phyloP scores from a whole-genome alignment of 371 early-diverging fungal genomes.

The Haplosporangium sp. region DNA sequence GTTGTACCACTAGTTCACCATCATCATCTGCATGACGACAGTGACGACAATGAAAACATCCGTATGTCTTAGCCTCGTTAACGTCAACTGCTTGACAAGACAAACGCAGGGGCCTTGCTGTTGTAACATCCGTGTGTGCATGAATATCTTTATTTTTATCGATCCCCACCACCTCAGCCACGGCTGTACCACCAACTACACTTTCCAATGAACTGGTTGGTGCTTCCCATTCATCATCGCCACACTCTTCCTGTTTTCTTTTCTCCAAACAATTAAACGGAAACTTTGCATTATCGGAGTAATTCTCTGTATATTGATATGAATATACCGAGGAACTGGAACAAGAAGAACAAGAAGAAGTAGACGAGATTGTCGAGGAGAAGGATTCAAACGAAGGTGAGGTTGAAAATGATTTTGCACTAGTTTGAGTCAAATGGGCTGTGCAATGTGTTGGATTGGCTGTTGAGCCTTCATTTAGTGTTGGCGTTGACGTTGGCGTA shows the following conservation, averaged over 20 bases:
- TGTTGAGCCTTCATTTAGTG: neutral
- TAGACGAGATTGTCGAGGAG: neutral
- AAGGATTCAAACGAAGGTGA: neutral
- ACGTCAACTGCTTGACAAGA: neutral
- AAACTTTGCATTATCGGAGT: neutral
- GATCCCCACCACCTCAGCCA: neutral
- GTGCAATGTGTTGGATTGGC: neutral
- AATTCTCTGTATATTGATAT: constrained; percentile 1
- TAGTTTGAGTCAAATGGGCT: neutral
- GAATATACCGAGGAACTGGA: constrained; percentile 12
- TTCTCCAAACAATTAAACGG: neutral
- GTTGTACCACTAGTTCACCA: neutral
- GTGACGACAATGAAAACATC: neutral
- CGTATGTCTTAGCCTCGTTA: neutral
- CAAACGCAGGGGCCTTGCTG: neutral
- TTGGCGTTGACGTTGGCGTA: neutral
- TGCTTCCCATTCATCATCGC: neutral
- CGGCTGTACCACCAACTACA: constrained; percentile 1
- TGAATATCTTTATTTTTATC: constrained; percentile 14
- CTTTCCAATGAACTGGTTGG: neutral
- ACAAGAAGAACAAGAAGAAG: constrained; percentile 9
- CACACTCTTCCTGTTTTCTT: neutral
- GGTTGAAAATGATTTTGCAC: neutral
- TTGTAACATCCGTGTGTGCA: constrained; percentile 8
- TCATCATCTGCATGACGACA: constrained; percentile 1